Base-by-base conservation (phyloP, 495 filamentous ascomycete genomes). In the Penicillium odoratum region DNA sequence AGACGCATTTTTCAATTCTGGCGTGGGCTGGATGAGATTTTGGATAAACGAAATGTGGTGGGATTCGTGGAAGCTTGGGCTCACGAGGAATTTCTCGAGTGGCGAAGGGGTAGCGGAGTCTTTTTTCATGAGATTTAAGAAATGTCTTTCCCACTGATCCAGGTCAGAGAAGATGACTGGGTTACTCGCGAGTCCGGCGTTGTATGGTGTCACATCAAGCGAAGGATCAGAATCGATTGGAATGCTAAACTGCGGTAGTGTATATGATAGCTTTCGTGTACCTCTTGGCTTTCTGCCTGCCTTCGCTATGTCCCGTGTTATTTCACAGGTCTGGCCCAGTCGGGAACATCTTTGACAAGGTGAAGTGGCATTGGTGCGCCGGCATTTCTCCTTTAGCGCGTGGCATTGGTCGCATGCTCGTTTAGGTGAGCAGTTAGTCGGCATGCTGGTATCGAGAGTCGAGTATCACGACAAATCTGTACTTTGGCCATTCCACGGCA, bases 121-220 rank as follows among this genome's bases (percentile, higher is more conserved):
- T 53, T 40, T 16, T 40, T 55, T 65, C 63, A 65, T 65, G 1
- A 62, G 30, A 33, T 62, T 62, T 21, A 65, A n/a, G 18, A 65
- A 65, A 30, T 65, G 53, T 16, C 38, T 33, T 31, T 65, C 63
- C 59, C 56, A 62, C 1, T 54, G 25, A 43, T 65, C 63, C 11
- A 65, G 50, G 6, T 48, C 46, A 4, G 59, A 34, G 13, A 62
- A 54, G 13, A 60, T n/a, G 1, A 25, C 46, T 29, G 53, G 7
- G 13, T 65, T 65, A 18, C 36, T 57, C 16, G 48, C 49, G 25
- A 65, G 26, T 10, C 56, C 50, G n/a, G 16, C 29, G 34, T 62
- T 36, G 28, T 59, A 49, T 5, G 40, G 44, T 3, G 29, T 1
- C 13, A 33, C 21, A 21, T 36, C n/a, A 31, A 34, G 33, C 15